Evolutionary conservation across 2,329 filamentous ascomycete genomes (phyloP).

Genomic region (Calonectria henricotiae): DNA sequence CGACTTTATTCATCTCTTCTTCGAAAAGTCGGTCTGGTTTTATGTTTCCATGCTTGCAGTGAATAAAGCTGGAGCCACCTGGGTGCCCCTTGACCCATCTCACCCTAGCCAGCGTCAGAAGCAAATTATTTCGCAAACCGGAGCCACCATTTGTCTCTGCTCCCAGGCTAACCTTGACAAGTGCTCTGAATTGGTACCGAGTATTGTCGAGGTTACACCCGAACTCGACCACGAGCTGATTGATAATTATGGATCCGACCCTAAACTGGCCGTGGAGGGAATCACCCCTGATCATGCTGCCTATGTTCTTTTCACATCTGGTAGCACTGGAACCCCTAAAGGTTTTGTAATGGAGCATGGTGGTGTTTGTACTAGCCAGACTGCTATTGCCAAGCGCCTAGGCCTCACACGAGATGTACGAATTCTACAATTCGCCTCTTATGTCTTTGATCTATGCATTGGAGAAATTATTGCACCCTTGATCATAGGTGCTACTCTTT

Average conservation of each 20-base stretch:
- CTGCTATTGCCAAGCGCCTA: slow-evolving; percentile 39
- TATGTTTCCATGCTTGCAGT: slow-evolving; percentile 21
- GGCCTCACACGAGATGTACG: slow-evolving; percentile 18
- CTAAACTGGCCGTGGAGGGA: not conserved
- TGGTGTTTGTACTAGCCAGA: slow-evolving; percentile 36
- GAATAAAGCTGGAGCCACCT: slow-evolving; percentile 22
- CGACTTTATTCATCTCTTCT: not conserved
- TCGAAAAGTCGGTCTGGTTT: slow-evolving; percentile 26
- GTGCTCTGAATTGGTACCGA: slow-evolving; percentile 19
- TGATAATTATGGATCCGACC: too few relatives aligned
- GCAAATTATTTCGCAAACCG: slow-evolving; percentile 8
- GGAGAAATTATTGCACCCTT: slow-evolving; percentile 44
- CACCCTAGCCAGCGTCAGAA: slow-evolving; percentile 7
- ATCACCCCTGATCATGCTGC: slow-evolving; percentile 38
- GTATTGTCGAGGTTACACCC: too few relatives aligned
- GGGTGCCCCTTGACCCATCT: slow-evolving; percentile 19
- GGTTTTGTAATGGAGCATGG: slow-evolving; percentile 48
- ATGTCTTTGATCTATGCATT: slow-evolving; percentile 48
- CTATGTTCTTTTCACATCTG: slow-evolving; percentile 48
- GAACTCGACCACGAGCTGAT: too few relatives aligned
- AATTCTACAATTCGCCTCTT: slow-evolving; percentile 49
- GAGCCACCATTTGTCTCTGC: not conserved
- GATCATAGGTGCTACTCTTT: slow-evolving; percentile 45
- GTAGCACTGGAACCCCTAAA: slow-evolving; percentile 50
- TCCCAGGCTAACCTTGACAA: slow-evolving; percentile 25